Conservation (phyloP, 1,284 basidiomycete species). For the Ceratobasidium sp. region DNA sequence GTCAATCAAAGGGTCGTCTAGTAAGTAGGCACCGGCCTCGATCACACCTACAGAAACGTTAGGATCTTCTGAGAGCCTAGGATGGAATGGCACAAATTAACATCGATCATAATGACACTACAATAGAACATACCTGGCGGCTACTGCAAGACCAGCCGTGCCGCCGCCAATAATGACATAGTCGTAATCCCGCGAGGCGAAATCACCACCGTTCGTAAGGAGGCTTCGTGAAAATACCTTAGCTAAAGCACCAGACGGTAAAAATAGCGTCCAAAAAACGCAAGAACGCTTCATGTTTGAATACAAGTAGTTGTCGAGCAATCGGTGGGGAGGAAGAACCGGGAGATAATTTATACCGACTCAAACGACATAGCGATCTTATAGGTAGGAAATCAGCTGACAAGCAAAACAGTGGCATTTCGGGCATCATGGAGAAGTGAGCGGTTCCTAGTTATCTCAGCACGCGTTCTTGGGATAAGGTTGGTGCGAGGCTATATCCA, state of each 20-base stretch:
- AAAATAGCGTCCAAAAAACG: not conserved
- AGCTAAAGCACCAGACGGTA: not conserved
- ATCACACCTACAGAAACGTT: slow-evolving; percentile 20
- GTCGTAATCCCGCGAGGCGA: slow-evolving; percentile 15
- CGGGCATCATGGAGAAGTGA: too few species aligned
- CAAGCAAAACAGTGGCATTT: too few species aligned
- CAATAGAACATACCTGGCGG: slow-evolving; percentile 9
- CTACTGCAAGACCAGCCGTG: slow-evolving; percentile 35
- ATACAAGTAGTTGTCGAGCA: not conserved
- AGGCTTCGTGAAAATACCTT: not conserved
- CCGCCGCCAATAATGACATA: slow-evolving; percentile 36
- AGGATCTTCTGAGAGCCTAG: slow-evolving; percentile 29
- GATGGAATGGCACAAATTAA: not conserved
- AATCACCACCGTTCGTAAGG: not conserved
- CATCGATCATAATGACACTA: not conserved
- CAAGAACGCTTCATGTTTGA: not conserved
- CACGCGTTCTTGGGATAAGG: too few species aligned
- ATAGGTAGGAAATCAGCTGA: too few species aligned
- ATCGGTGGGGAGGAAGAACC: not conserved
- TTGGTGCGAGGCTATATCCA: too few species aligned
- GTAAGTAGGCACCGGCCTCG: slow-evolving; percentile 19
- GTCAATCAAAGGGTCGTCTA: slow-evolving; percentile 22
- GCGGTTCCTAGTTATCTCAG: too few species aligned
- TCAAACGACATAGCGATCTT: too few species aligned
- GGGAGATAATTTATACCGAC: too few species aligned